Evolutionary conservation across 768 basidiomycete species (phyloP).

Genomic region (Pholiota conissans): DNA sequence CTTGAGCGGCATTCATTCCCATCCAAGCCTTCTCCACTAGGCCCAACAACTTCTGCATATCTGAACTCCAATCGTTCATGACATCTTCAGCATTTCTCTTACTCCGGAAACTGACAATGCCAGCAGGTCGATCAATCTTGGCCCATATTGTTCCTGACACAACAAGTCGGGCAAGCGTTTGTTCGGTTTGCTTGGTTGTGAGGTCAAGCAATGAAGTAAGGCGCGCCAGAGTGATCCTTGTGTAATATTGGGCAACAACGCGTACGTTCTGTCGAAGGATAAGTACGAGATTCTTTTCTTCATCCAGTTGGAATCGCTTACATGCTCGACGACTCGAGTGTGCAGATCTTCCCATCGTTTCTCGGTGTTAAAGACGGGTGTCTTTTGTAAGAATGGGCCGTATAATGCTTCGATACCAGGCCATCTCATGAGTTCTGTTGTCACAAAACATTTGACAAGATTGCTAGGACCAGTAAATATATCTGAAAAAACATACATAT

Average conservation of each 20-base stretch:
- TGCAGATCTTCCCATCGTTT: slow-evolving; percentile 96
- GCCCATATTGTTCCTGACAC: slow-evolving; percentile 93
- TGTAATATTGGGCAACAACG: slow-evolving; percentile 92
- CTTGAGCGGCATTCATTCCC: slow-evolving; percentile 89
- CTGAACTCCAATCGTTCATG: slow-evolving; percentile 98
- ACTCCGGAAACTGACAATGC: slow-evolving; percentile 84
- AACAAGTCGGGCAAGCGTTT: slow-evolving; percentile 85
- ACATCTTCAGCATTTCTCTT: slow-evolving; percentile 87
- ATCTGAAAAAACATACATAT: slow-evolving; percentile 5
- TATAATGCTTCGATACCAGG: slow-evolving; percentile 89
- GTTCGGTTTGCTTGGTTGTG: slow-evolving; percentile 77
- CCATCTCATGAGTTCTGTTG: slow-evolving; percentile 95
- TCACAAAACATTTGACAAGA: slow-evolving; percentile 91
- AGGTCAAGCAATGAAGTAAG: slow-evolving; percentile 89
- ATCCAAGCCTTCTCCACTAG: slow-evolving; percentile 99
- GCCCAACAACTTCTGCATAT: slow-evolving; percentile 89
- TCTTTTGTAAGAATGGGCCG: slow-evolving; percentile 78
- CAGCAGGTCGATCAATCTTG: slow-evolving; percentile 87
- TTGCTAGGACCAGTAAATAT: slow-evolving; percentile 54
- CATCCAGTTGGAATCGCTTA: slow-evolving; percentile 37
- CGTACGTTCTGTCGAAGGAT: slow-evolving; percentile 78
- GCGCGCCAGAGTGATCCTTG: slow-evolving; percentile 82
- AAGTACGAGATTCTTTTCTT: slow-evolving; percentile 1
- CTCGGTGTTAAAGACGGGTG: slow-evolving; percentile 74
- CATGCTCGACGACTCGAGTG: slow-evolving; percentile 95